A percentile compares a stretch with the other conserved stretches of the same genome.
Evolutionary conservation across 2,329 filamentous ascomycete genomes (phyloP).

Genomic region (Neocucurbitaria cava): DNA sequence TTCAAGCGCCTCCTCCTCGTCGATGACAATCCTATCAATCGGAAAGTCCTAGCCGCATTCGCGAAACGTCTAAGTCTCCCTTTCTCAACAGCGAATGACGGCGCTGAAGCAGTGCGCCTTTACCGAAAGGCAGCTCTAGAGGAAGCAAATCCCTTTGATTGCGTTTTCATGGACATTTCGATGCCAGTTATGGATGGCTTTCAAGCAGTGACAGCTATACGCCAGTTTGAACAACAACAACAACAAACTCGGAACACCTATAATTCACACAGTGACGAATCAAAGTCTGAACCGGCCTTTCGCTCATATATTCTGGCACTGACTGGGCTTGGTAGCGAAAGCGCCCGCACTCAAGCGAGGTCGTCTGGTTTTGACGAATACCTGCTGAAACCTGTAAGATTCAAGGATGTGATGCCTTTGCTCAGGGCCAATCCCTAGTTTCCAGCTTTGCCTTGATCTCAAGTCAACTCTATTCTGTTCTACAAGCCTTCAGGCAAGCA

Average conservation of each 20-base stretch:
- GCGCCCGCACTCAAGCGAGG: constrained; percentile 20
- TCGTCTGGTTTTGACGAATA: constrained; percentile 28
- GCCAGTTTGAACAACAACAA: constrained; percentile 24
- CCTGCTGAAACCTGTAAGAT: constrained; percentile 31
- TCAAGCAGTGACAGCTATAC: constrained; percentile 31
- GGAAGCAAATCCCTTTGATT: constrained; percentile 15
- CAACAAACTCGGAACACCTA: not conserved
- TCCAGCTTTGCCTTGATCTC: too few relatives aligned
- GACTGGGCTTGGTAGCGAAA: constrained; percentile 31
- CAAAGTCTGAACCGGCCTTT: not conserved
- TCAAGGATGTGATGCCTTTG: constrained; percentile 22
- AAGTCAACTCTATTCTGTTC: too few relatives aligned
- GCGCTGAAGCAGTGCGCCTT: constrained; percentile 30
- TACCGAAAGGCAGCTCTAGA: constrained; percentile 17
- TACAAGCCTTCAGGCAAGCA: too few relatives aligned
- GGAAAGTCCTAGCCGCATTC: constrained; percentile 37
- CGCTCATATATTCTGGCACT: constrained; percentile 22
- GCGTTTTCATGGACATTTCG: constrained; percentile 41
- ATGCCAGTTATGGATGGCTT: constrained; percentile 45
- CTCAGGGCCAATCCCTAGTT: not conserved
- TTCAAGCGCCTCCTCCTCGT: constrained; percentile 37
- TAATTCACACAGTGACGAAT: not conserved
- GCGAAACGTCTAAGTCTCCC: constrained; percentile 21
- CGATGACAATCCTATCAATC: constrained; percentile 48
- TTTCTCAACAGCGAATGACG: constrained; percentile 32